Evolutionary conservation across 768 basidiomycete species (phyloP).

Genomic region (Punctularia strigosozonata): DNA sequence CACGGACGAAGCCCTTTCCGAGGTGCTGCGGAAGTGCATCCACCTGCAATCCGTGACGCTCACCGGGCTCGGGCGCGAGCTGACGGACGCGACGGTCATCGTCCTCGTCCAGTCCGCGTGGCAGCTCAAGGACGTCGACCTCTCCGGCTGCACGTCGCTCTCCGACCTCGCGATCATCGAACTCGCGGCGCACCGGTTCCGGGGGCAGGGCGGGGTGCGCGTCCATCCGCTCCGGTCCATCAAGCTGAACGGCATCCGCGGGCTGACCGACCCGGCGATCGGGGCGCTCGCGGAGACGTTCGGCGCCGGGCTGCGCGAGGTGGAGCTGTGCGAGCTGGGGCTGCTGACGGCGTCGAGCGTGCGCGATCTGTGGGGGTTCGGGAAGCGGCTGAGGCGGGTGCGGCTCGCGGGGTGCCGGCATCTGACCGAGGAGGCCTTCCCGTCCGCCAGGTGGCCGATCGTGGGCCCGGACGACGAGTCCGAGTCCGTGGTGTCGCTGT

Average conservation of each 20-base stretch:
- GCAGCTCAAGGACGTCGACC: conserved; percentile 62
- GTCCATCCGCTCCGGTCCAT: conserved; percentile 64
- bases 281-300: conserved; percentile 65
- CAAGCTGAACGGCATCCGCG: conserved; percentile 55
- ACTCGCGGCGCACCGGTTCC: conserved; percentile 53
- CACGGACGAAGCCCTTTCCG: conserved; percentile 48
- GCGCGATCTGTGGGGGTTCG: conserved; percentile 74
- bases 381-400: conserved; percentile 63
- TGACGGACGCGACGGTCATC: conserved; percentile 59
- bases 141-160: conserved; percentile 63
- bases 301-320: conserved; percentile 65
- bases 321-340: conserved; percentile 66
- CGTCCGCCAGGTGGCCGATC: conserved; percentile 22
- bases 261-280: conserved; percentile 52
- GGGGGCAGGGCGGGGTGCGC: no score
- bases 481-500: background rate
- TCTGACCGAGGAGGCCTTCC: conserved; percentile 74
- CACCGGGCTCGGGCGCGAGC: conserved; percentile 52
- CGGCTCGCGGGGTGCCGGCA: conserved; percentile 68
- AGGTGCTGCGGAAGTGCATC: conserved; percentile 44
- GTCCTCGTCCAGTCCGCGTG: conserved; percentile 49
- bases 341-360: conserved; percentile 58
- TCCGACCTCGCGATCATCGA: conserved; percentile 72
- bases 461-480: conserved; percentile 1
- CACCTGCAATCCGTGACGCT: conserved; percentile 59